Evolutionary conservation across 2,329 filamentous ascomycete species (phyloP).

Genomic region (Dothistroma septosporum): DNA sequence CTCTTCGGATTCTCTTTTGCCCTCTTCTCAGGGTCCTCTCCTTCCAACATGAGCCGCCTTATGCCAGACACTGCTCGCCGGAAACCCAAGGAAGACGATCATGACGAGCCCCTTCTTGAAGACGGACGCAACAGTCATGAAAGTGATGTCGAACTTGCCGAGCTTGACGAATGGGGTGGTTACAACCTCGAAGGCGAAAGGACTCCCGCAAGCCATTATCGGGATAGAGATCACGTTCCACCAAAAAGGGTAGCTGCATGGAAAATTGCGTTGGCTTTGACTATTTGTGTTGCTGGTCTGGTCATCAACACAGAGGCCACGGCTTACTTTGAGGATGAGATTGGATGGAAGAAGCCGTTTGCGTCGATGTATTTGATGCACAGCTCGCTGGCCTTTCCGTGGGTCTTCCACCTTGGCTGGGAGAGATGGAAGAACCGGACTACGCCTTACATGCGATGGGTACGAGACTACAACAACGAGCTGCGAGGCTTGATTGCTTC

Average conservation of each 20-base stretch:
- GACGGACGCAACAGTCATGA: conserved; percentile 17
- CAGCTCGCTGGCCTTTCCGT: conserved; percentile 31
- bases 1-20: not conserved
- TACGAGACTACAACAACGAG: conserved; percentile 31
- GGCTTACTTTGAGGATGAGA: conserved; percentile 32
- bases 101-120: conserved; percentile 24
- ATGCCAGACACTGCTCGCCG: conserved; percentile 9
- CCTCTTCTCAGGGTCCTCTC: not conserved
- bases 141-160: conserved; percentile 19
- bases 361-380: conserved; percentile 34
- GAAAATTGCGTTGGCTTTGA: conserved; percentile 24
- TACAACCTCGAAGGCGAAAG: conserved; percentile 11
- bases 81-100: conserved; percentile 16
- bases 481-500: conserved; percentile 28
- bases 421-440: conserved; percentile 23
- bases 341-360: conserved; percentile 35
- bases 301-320: conserved; percentile 34
- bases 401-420: conserved; percentile 29
- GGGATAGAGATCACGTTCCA: conserved; percentile 11
- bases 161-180: conserved; percentile 11
- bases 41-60: conserved; percentile 19
- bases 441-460: conserved; percentile 26
- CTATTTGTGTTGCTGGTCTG: conserved; percentile 30
- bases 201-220: conserved; percentile 19
- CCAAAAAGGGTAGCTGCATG: conserved; percentile 17